Base-by-base conservation (phyloP, 2,329 filamentous ascomycete genomes). In the Aureobasidium sp. region DNA sequence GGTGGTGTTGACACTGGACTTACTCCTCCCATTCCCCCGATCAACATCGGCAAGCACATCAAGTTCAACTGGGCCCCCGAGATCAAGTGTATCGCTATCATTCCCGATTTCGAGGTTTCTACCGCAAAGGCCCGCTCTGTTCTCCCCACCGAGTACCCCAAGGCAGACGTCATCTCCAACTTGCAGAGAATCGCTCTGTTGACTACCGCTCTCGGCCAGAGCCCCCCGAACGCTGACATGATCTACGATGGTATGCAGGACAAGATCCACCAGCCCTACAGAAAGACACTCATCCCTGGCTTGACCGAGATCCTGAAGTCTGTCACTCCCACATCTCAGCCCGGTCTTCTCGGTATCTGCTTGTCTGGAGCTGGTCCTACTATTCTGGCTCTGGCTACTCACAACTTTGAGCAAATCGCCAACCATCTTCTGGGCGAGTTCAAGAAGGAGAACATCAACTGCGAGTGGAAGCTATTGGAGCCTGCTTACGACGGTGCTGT, bases 201-300 rank as follows among this genome's bases (percentile, higher is more conserved):
- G 14, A 92, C 93, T 36, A 90, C 91, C 12, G 92, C 92, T 0
- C 82, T 99, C 49, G 91, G 92, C 66, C 87, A 91, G 73, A 93
- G 89, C 8, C 93, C 94, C 11, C 93, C 92, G 1, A 89, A 97
- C 72, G 88, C 94, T 25, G 88, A 95, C 69, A 88, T 96, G 75
- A 99, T 99, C 74, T 95, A 95, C 78, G 86, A 95, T 52, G 93
- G 92, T 51, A 99, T 99, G 94, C 94, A 97, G 78, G 94, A 99
- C 79, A 96, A 92, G 77, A 86, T 99, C 64, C 94, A 99, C 78
- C 94, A 99, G 76, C 94, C 91, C 47, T 97, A 99, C 79, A 88
- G 94, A 60, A 88, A 94, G 76, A 88, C 84, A 2, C 84, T 99
- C 65, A 96, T 99, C 68, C 94, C 94, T 1, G 94, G 93, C 0